A percentile compares a stretch with the other conserved stretches of the same genome.
Conservation (phyloP, 257 asterid species). For the Plectranthus barbatus region DNA sequence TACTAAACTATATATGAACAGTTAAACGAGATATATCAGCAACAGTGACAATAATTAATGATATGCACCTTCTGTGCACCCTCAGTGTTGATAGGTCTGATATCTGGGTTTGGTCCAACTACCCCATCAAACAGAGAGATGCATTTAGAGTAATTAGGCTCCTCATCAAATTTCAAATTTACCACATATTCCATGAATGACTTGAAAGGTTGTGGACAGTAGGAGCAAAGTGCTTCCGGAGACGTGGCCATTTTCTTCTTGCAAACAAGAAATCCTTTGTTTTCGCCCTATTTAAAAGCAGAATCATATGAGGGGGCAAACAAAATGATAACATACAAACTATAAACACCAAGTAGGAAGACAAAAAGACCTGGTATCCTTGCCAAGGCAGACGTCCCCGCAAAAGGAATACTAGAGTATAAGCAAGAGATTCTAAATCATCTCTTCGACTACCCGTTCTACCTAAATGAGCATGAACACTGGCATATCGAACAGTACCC, state of each 20-base stretch:
- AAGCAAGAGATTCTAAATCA: conserved; percentile 89
- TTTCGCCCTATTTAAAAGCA: conserved; percentile 54
- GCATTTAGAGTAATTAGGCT: conserved; percentile 66
- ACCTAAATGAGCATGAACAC: conserved; percentile 86
- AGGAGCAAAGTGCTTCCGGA: conserved; percentile 57
- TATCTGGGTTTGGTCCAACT: conserved; percentile 63
- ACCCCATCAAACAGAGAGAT: conserved; percentile 72
- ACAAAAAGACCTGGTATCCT: conserved; percentile 71
- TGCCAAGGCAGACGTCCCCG: conserved; percentile 94
- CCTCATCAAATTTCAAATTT: conserved; percentile 79
- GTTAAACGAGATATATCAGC: neutral
- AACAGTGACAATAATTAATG: neutral
- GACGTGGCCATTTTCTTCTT: conserved; percentile 87
- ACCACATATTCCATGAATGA: conserved; percentile 60
- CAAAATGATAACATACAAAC: neutral
- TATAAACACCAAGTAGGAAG: neutral
- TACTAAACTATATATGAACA: neutral
- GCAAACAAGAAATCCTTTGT: conserved; percentile 78
- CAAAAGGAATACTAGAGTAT: conserved; percentile 70
- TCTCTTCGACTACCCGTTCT: conserved; percentile 79
- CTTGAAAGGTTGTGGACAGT: conserved; percentile 64
- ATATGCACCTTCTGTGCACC: conserved; percentile 78
- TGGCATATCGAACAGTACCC: conserved; percentile 90
- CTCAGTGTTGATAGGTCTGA: conserved; percentile 77
- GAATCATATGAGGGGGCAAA: neutral